Evolutionary conservation across 192 early-diverging fungal genomes (phyloP).

Genomic region (Coemansia sp.): DNA sequence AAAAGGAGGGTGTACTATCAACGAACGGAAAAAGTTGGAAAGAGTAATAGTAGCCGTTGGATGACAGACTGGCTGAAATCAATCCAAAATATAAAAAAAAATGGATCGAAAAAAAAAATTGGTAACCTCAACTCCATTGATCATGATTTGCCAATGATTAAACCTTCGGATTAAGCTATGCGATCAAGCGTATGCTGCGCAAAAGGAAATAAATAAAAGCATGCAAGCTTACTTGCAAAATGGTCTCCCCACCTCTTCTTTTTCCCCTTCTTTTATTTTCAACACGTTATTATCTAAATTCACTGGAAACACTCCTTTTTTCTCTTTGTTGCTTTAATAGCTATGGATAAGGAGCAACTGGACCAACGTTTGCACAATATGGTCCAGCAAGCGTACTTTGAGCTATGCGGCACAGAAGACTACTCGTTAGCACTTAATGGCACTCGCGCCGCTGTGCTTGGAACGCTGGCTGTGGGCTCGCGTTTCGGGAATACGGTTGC

Average conservation of each 20-base stretch:
- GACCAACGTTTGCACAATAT: conserved; percentile 12
- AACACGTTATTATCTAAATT: no score
- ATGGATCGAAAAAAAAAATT: neutral
- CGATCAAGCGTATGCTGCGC: neutral
- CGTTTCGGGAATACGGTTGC: neutral
- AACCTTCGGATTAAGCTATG: neutral
- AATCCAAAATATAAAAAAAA: neutral
- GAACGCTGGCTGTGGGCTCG: neutral
- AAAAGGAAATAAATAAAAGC: neutral
- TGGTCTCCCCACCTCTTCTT: neutral
- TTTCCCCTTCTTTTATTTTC: neutral
- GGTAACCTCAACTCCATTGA: neutral
- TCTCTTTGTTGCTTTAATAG: neutral
- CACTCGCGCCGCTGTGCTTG: conserved; percentile 6
- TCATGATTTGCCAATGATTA: neutral
- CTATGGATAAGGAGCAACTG: conserved; percentile 2
- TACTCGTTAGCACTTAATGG: neutral
- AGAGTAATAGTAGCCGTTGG: neutral
- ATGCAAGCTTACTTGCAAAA: no score
- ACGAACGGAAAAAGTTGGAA: no score
- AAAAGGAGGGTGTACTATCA: no score
- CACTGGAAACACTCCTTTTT: neutral
- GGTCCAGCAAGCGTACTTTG: conserved; percentile 29
- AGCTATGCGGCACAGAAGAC: conserved; percentile 2
- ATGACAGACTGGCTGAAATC: no score